Base-by-base conservation (phyloP, 192 early-diverging fungal species). In the Gonapodya sp. region DNA sequence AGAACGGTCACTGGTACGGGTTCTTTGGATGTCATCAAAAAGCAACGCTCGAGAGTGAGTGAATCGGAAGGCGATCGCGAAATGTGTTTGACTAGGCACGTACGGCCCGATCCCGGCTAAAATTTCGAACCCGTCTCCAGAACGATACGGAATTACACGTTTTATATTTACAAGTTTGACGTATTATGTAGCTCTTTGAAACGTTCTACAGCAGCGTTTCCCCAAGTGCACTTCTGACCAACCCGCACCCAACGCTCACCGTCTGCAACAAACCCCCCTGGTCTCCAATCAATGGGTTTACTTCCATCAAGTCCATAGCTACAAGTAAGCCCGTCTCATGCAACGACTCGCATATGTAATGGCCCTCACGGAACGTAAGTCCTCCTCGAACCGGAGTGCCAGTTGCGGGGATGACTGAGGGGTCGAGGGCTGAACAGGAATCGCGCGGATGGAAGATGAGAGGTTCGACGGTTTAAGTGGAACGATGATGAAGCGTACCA, bases 311-410 rank as follows among this genome's bases (percentile, higher is more conserved):
- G 84, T 98, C 97, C 82, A 96, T 89, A 14, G 96, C 89, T 1
- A 97, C 96, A 78, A 98, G 85, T 36, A 90, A 86, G 1, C 96
- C 96, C n/a, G 94, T 95, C 84, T 96, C 94, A 78, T 89, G 88
- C 18, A 98, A 79, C 2, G 92, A 89, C 86, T 98, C 97, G 87
- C 96, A 96, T 78, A 98, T 96, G 85, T 95, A 98, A 84, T 98
- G 97, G 35, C 97, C 97, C 85, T 98, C 97, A 79, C 97, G 89
- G 89, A 97, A 98, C 14, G 94, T 94, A 73, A 98, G 86, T 32
- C 96, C 96, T 81, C 96, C 96, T 78, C 96, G 91, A 14, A 98
- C 96, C 8, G 96, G 96, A 1, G 96, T 98, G 73, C 96, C 96
- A 0, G 97, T 98, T 1, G 94, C 92, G 31, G 97, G 97, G 0